Conservation (phyloP, 192 early-diverging fungal genomes). For the Allomyces macrogynus region DNA sequence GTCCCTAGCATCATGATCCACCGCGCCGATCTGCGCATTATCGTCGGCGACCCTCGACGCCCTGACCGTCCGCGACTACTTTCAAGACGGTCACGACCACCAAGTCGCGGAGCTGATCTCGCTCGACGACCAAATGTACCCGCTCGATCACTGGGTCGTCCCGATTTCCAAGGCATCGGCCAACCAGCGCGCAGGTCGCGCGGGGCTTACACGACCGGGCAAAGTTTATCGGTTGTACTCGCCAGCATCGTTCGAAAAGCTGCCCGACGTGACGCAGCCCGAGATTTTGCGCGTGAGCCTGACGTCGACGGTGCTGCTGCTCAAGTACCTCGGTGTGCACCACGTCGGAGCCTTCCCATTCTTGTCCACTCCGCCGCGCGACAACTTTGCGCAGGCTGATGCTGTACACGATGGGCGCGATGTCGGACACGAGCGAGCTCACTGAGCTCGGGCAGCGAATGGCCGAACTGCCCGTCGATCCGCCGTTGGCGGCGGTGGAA, state of each 20-base stretch:
- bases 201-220: slow-evolving; percentile 25
- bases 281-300: slow-evolving; percentile 24
- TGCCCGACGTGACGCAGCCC: not conserved
- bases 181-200: slow-evolving; percentile 20
- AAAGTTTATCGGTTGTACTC: slow-evolving; percentile 30
- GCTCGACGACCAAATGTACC: slow-evolving; percentile 52
- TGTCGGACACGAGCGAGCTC: slow-evolving; percentile 46
- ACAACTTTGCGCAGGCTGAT: slow-evolving; percentile 43
- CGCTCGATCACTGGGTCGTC: slow-evolving; percentile 27
- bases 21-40: slow-evolving; percentile 44
- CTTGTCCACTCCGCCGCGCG: slow-evolving; percentile 49
- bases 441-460: slow-evolving; percentile 46
- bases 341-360: slow-evolving; percentile 64
- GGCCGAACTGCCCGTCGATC: slow-evolving; percentile 58
- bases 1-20: slow-evolving; percentile 41
- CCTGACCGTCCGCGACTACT: slow-evolving; percentile 40
- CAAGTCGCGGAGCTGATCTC: slow-evolving; percentile 47
- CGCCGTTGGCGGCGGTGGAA: slow-evolving; percentile 42
- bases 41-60: slow-evolving; percentile 72
- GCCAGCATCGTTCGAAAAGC: slow-evolving; percentile 14
- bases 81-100: slow-evolving; percentile 37
- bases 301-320: slow-evolving; percentile 40
- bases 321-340: slow-evolving; percentile 64
- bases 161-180: slow-evolving; percentile 22
- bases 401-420: slow-evolving; percentile 47